A percentile compares a stretch with the other conserved stretches of the same genome.
phyloP scores from a whole-genome alignment of 1,139 yeast species.

The Wickerhamomyces sp. region DNA sequence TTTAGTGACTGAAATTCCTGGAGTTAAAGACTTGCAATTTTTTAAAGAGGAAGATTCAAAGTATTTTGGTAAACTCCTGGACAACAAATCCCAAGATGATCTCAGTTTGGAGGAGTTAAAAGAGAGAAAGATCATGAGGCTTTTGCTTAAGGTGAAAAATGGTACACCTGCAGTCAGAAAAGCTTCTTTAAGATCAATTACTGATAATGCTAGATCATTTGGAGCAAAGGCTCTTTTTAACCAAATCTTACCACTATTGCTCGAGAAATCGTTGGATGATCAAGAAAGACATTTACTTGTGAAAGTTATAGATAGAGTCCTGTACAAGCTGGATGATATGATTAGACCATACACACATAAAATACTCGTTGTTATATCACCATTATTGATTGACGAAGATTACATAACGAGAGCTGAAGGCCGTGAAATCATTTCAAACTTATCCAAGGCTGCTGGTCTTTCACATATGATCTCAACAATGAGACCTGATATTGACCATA shows the following conservation, averaged over 20 bases:
- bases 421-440: slow-evolving; percentile 67
- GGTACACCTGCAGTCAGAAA: slow-evolving; percentile 70
- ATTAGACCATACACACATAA: slow-evolving; percentile 73
- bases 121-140: slow-evolving; percentile 58
- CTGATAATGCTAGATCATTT: slow-evolving; percentile 57
- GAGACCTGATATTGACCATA: slow-evolving; percentile 78
- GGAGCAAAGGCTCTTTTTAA: slow-evolving; percentile 72
- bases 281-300: slow-evolving; percentile 82
- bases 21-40: slow-evolving; percentile 56
- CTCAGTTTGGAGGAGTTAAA: slow-evolving; percentile 49
- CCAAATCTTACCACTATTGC: slow-evolving; percentile 65
- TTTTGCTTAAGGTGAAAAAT: slow-evolving; percentile 69
- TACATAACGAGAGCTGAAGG: slow-evolving; percentile 71
- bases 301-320: slow-evolving; percentile 66
- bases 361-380: slow-evolving; percentile 71
- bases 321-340: slow-evolving; percentile 59
- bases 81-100: slow-evolving; percentile 31
- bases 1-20: slow-evolving; percentile 57
- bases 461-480: slow-evolving; percentile 71
- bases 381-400: slow-evolving; percentile 79
- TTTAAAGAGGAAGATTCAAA: slow-evolving; percentile 71
- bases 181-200: slow-evolving; percentile 61
- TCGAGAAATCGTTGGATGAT: slow-evolving; percentile 72
- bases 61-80: slow-evolving; percentile 62
- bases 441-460: slow-evolving; percentile 80